Evolutionary conservation across 306 rosid genomes (phyloP).

Genomic region (Dryas octopetala): DNA sequence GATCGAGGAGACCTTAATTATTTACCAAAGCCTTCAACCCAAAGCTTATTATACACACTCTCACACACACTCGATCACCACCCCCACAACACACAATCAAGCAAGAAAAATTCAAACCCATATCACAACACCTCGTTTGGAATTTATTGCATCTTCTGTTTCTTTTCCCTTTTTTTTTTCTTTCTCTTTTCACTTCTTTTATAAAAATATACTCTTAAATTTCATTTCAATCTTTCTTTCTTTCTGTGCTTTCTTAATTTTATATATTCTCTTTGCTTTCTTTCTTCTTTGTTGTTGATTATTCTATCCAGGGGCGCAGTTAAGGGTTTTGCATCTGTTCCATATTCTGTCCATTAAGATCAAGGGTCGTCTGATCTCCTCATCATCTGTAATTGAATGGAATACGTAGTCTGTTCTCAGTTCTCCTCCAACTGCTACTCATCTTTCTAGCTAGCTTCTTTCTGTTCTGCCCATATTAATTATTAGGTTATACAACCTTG

Average conservation of each 20-base stretch:
- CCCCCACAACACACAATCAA: neutral
- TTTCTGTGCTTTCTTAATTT: constrained; percentile 17
- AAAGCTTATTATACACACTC: too few relatives aligned
- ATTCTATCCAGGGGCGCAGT: constrained; percentile 33
- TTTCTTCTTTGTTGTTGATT: constrained; percentile 38
- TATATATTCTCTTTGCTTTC: constrained; percentile 12
- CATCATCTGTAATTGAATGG: constrained; percentile 47
- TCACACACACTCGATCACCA: neutral
- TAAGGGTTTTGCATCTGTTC: constrained; percentile 55
- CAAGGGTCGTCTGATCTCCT: constrained; percentile 30
- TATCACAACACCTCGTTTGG: constrained; percentile 4
- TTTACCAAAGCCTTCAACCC: too few relatives aligned
- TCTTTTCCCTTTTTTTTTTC: constrained; percentile 13
- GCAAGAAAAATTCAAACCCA: constrained; percentile 6
- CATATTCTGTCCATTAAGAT: constrained; percentile 27
- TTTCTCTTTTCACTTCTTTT: neutral
- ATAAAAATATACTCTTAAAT: constrained; percentile 11
- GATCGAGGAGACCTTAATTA: too few relatives aligned
- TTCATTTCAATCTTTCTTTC: constrained; percentile 18
- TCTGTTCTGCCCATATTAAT: neutral
- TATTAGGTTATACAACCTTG: neutral
- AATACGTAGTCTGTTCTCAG: constrained; percentile 36
- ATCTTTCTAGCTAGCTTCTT: neutral
- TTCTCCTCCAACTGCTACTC: neutral
- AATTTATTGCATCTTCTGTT: too few relatives aligned